Conservation (phyloP, 768 basidiomycete species). For the Hirschioporus abietinus region DNA sequence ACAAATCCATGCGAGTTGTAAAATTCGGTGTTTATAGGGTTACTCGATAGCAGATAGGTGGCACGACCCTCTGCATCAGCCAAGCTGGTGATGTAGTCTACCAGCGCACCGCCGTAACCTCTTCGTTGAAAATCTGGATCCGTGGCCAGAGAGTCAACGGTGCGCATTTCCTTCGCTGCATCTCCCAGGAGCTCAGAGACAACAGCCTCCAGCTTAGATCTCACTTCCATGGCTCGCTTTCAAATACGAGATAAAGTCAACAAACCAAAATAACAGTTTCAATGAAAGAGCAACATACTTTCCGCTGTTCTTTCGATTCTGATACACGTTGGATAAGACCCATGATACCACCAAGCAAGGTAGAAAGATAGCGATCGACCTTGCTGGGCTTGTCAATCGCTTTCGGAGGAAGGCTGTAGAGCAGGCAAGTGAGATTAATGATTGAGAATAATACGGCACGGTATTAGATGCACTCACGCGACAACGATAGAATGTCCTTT, state of each 20-base stretch:
- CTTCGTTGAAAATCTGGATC: constrained; percentile 22
- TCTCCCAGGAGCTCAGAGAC: constrained; percentile 20
- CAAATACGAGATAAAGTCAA: neutral
- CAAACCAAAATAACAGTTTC: neutral
- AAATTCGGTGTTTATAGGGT: constrained; percentile 14
- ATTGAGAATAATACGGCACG: too few species aligned
- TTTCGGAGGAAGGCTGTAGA: neutral
- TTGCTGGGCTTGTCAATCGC: neutral
- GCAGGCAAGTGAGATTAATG: too few species aligned
- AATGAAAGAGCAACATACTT: neutral
- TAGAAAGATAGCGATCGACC: neutral
- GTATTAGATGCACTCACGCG: neutral
- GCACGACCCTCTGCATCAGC: constrained; percentile 11
- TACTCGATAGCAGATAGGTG: constrained; percentile 12
- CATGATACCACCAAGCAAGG: neutral
- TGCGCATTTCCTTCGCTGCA: constrained; percentile 25
- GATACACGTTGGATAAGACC: neutral
- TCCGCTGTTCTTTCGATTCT: neutral
- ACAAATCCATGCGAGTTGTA: constrained; percentile 15
- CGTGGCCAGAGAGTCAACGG: constrained; percentile 24
- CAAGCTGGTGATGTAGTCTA: constrained; percentile 19
- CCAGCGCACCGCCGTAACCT: constrained; percentile 28
- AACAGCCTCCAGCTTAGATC: constrained; percentile 21
- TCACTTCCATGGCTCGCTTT: constrained; percentile 9
- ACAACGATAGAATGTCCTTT: neutral